phyloP scores from a whole-genome alignment of 192 early-diverging fungal genomes.

The Coemansia sp. region DNA sequence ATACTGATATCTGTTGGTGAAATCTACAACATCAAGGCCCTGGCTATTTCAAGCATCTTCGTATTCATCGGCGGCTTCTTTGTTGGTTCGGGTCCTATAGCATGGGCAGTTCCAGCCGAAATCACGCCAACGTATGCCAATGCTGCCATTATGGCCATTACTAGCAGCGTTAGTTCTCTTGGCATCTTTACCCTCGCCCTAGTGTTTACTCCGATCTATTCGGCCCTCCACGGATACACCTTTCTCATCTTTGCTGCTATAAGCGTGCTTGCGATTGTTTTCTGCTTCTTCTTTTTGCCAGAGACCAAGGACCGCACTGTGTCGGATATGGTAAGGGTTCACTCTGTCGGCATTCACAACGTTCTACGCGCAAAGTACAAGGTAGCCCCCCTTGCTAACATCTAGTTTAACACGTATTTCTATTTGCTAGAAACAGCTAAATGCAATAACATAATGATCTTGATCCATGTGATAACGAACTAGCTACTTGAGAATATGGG shows the following conservation, averaged over 20 bases:
- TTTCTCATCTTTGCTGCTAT: constrained; percentile 67
- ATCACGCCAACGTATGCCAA: constrained; percentile 71
- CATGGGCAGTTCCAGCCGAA: constrained; percentile 46
- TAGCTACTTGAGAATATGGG: too few relatives aligned
- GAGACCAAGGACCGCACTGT: constrained; percentile 30
- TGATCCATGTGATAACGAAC: too few relatives aligned
- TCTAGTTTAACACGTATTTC: not conserved
- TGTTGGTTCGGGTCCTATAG: constrained; percentile 73
- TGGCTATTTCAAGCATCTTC: too few relatives aligned
- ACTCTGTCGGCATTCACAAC: constrained; percentile 13
- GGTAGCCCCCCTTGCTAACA: not conserved
- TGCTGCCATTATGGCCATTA: constrained; percentile 61
- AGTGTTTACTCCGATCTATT: constrained; percentile 47
- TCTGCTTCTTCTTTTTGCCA: constrained; percentile 53
- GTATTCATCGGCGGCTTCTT: constrained; percentile 66
- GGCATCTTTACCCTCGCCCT: constrained; percentile 57
- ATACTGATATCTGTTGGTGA: constrained; percentile 62
- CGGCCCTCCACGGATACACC: constrained; percentile 39
- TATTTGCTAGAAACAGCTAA: too few relatives aligned
- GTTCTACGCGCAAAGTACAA: too few relatives aligned
- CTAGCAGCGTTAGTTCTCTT: constrained; percentile 66
- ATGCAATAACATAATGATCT: too few relatives aligned
- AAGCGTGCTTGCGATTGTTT: constrained; percentile 57
- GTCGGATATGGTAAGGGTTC: constrained; percentile 51
- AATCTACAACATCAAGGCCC: constrained; percentile 35